phyloP scores from a whole-genome alignment of 768 basidiomycete genomes.

The Boletellus ananiceps region DNA sequence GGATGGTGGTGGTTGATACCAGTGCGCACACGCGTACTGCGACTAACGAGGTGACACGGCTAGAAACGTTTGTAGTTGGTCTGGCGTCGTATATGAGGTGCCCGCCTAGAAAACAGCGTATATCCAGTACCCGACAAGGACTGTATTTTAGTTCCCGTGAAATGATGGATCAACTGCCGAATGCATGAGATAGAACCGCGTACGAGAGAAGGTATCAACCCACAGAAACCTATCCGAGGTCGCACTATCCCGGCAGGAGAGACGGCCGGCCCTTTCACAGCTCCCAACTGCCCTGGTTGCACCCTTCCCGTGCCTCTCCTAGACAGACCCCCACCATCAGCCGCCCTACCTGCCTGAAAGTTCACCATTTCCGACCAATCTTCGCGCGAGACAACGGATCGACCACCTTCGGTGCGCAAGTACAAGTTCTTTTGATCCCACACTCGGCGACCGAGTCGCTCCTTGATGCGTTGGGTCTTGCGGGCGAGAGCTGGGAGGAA shows the following conservation, averaged over 20 bases:
- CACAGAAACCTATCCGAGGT: slow-evolving; percentile 18
- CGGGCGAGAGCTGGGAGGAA: slow-evolving; percentile 46
- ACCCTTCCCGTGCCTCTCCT: not conserved
- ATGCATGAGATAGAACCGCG: not conserved
- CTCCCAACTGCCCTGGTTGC: not conserved
- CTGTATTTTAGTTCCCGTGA: slow-evolving; percentile 10
- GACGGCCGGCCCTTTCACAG: slow-evolving; percentile 6
- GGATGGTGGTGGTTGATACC: not conserved
- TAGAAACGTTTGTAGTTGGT: not conserved
- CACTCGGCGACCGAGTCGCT: slow-evolving; percentile 73
- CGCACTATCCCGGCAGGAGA: not conserved
- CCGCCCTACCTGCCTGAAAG: slow-evolving; percentile 29
- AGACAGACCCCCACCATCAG: not conserved
- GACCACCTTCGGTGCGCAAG: slow-evolving; percentile 31
- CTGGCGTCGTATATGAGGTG: not conserved
- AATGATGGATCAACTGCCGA: slow-evolving; percentile 24
- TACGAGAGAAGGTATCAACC: slow-evolving; percentile 7
- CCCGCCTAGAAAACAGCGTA: not conserved
- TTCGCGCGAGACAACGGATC: slow-evolving; percentile 37
- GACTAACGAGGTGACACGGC: not conserved
- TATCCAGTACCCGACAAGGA: slow-evolving; percentile 1
- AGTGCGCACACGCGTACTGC: not conserved
- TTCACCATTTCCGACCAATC: slow-evolving; percentile 50
- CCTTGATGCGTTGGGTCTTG: slow-evolving; percentile 60
- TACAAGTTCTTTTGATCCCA: slow-evolving; percentile 60